Evolutionary conservation across 306 rosid species (phyloP), one percentile per base, ranked within the genome.

Genomic region (Aeschynomene evenia): DNA sequence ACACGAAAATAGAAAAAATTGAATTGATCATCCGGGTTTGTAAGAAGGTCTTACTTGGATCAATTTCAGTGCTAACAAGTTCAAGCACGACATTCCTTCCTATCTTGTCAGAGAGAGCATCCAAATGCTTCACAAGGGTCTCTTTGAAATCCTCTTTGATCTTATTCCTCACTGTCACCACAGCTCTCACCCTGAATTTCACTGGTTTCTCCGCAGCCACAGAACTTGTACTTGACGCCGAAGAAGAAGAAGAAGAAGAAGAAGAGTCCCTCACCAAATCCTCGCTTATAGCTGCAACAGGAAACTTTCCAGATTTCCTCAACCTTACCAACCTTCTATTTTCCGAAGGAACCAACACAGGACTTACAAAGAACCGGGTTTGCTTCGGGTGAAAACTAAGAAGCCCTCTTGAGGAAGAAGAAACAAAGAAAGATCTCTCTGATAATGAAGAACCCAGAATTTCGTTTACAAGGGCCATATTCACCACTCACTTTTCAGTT

Each of bases 271-370:
- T 85, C 14, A 86, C 56, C 86, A 86, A 82, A 79, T 88, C 95
- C 63, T 94, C 97, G 59, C 96, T 90, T 0, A 94, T 50, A 23
- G 98, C 97, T 1, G 98, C 96, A 39, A 90, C 85, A 21, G 90
- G 84, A 55, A 85, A 78, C 70, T 56, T 86, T 33, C 69, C 68
- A 36, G 71, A 33, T 60, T 76, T 88, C 72, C 78, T 86, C 63
- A 82, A 67, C 12, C 76, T 79, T 49, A 75, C 36, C 24, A 34
- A 29, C 37, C 62, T 79, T 67, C 40, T 82, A 18, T 62, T 84
- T 49, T 42, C 84, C 7, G 31, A 36, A 50, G 91, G 85, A 36
- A 78, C 77, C 24, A 72, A 46, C 48, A 65, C 63, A 6, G 89
- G 95, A 13, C 15, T 77, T 6, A 36, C 48, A 48, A 52, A 21